Evolutionary conservation across 371 early-diverging fungal species (phyloP), one percentile per base, ranked within the genome.

Genomic region (Actinomortierella wolfii): DNA sequence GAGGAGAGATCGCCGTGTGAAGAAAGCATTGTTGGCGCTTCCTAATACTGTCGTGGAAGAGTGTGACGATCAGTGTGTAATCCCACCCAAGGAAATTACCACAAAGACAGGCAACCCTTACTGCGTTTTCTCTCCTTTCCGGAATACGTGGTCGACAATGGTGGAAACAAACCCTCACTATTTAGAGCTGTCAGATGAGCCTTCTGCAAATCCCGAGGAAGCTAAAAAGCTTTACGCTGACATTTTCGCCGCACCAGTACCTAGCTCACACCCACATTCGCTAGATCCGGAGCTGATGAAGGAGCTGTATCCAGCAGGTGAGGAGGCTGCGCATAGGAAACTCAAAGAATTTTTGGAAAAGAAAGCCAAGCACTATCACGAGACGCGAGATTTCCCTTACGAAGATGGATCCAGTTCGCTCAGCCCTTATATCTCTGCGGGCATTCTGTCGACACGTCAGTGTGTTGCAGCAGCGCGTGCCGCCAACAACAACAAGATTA

Each of bases 51-150:
- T 63, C 40, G 71, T 79, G 23, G 44, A 59, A 20, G 59, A 45
- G 5, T 65, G 25, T 39, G 80, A 88, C 29, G 85, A 84, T 55
- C 87, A 88, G 62, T 84, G 82, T 52, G 61, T 86, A 25, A 67
- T 86, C 1, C 57, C 61, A 8, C 88, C 90, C 2, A 78, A 81
- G 11, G 54, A 61, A 8, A 51, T 86, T 4, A 40, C 51, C 56
- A 81, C 76, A 26, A 76, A 82, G 79, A 59, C 56, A 24, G 63
- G 59, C 7, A 61, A 67, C 2, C 67, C 68, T 15, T 78, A 67
- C 47, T 62, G 66, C 7, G 63, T 76, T 5, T 82, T 70, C 45
- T 65, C 65, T 6, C 65, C 66, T 1, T 82, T 82, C 64, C 69
- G 63, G 48, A 69, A 53, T 15, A 62, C 64, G 14, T 81, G 82